A percentile compares a stretch with the other conserved stretches of the same genome.
Evolutionary conservation across 257 asterid species (phyloP).

Genomic region (Solanum tarijense): DNA sequence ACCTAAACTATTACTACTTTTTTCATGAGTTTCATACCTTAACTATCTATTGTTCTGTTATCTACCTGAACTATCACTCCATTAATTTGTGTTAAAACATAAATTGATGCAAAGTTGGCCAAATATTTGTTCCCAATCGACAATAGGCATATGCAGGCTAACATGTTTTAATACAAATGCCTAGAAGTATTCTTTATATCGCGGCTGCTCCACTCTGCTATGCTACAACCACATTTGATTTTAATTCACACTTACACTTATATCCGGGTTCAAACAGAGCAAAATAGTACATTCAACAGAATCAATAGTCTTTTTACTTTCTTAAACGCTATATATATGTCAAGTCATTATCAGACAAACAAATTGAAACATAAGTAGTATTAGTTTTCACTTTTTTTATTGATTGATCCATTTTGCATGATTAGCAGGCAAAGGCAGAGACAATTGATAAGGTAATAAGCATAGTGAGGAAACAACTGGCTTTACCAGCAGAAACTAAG

Average conservation of each 20-base stretch:
- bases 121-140: neutral
- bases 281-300: neutral
- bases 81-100: neutral
- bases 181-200: neutral
- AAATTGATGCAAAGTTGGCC: rapidly evolving
- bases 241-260: neutral
- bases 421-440: slow-evolving; percentile 47
- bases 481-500: slow-evolving; percentile 35
- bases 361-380: neutral
- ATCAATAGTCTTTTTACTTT: rapidly evolving
- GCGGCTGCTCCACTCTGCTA: neutral
- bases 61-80: neutral
- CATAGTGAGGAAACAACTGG: slow-evolving; percentile 60
- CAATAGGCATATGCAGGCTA: neutral
- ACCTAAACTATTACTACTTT: neutral
- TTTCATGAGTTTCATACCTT: no score
- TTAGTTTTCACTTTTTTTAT: neutral
- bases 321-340: neutral
- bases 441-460: slow-evolving; percentile 58
- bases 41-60: no score
- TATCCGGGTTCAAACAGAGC: rapidly evolving
- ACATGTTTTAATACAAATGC: neutral
- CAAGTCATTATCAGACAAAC: neutral
- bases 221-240: neutral
- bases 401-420: neutral